These are phyloP conservation scores for Penicillium longicatenatum DNA, from an alignment of 495 filamentous ascomycete species.

Conservation along the genomic window DNA sequence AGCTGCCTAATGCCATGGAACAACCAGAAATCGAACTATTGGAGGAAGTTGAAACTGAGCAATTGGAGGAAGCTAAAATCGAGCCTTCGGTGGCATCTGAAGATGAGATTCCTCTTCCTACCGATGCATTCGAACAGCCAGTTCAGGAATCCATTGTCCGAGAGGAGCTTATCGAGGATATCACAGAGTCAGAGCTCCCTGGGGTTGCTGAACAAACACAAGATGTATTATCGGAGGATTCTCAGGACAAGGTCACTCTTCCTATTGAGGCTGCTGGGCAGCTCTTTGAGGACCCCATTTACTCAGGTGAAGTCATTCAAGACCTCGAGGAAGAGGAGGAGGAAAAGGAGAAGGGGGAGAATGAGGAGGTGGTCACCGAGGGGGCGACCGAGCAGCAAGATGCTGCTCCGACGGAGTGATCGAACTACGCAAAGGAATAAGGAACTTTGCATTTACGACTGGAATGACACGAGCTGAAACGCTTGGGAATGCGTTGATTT, in stretches of 20 bases:
- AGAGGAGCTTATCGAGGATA: not conserved
- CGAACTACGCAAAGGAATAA: not conserved
- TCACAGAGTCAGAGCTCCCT: not conserved
- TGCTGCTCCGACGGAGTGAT: not conserved
- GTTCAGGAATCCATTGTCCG: not conserved
- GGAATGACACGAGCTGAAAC: slow-evolving; percentile 27
- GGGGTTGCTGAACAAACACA: not conserved
- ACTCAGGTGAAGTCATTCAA: not conserved
- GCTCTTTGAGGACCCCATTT: not conserved
- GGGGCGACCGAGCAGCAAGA: not conserved
- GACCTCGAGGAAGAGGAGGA: too few species aligned
- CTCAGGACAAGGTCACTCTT: not conserved
- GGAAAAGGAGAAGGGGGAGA: too few species aligned
- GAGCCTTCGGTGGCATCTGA: too few species aligned
- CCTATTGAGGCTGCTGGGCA: not conserved
- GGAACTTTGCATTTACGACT: slow-evolving; percentile 20
- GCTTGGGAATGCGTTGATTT: slow-evolving; percentile 8
- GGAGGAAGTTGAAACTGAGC: not conserved
- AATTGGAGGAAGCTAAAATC: too few species aligned
- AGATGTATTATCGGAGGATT: not conserved
- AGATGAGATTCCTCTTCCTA: not conserved
- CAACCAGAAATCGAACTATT: not conserved
- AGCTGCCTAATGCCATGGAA: not conserved
- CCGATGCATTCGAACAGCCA: not conserved
- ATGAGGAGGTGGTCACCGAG: not conserved